Conservation (phyloP, 106 monocot species). For the Platanthera guangdongensis region DNA sequence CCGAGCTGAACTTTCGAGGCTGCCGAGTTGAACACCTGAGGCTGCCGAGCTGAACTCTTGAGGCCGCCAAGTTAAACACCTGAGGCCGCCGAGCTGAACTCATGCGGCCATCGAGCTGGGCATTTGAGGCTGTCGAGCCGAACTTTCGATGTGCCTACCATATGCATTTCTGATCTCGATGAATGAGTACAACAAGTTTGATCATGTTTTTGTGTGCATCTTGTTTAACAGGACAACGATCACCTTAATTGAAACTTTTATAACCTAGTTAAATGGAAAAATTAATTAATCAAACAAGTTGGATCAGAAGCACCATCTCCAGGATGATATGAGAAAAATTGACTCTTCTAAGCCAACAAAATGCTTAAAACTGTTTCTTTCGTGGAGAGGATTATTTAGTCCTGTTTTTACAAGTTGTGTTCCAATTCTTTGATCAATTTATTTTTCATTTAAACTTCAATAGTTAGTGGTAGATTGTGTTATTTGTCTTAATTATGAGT, state of each 20-base stretch:
- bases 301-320: not conserved
- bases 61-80: no score
- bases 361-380: not conserved
- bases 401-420: not conserved
- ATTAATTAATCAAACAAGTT: not conserved
- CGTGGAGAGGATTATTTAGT: not conserved
- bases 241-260: not conserved
- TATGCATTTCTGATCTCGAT: no score
- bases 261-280: not conserved
- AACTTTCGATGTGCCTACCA: no score
- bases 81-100: no score
- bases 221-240: not conserved
- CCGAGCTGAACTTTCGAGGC: no score
- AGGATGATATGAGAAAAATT: not conserved
- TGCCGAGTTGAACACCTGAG: no score
- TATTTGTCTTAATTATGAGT: no score
- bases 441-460: not conserved
- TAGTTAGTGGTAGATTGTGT: not conserved
- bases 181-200: no score
- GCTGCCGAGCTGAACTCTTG: no score
- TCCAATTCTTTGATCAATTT: not conserved
- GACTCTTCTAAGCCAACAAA: not conserved
- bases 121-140: no score
- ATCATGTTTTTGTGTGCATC: not conserved
- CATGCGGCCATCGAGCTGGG: no score